These are phyloP conservation scores for Talaromyces liani DNA, from an alignment of 495 filamentous ascomycete genomes.

Conservation along the genomic window DNA sequence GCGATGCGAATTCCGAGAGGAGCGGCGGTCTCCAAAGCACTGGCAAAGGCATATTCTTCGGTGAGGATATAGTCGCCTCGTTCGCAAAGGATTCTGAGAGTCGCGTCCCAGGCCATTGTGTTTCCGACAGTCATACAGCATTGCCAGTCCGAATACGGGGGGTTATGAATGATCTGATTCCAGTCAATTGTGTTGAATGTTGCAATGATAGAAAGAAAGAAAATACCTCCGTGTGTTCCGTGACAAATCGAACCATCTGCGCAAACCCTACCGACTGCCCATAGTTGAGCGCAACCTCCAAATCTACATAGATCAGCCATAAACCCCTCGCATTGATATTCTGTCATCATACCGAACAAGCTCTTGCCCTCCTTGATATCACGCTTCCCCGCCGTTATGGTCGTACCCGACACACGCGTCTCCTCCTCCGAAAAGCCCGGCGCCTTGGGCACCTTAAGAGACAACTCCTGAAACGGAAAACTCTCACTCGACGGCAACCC, in stretches of 20 bases:
- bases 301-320: constrained; percentile 38
- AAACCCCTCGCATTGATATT: not conserved
- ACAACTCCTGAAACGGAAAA: constrained; percentile 73
- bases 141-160: constrained; percentile 80
- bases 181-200: not conserved
- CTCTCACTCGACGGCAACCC: constrained; percentile 82
- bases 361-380: constrained; percentile 61
- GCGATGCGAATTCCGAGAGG: constrained; percentile 69
- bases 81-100: constrained; percentile 69
- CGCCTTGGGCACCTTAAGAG: constrained; percentile 57
- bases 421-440: constrained; percentile 65
- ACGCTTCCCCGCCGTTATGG: constrained; percentile 69
- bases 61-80: constrained; percentile 65
- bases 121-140: constrained; percentile 68
- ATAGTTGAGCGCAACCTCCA: constrained; percentile 84
- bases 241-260: constrained; percentile 80
- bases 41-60: constrained; percentile 82
- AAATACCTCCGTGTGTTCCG: constrained; percentile 78
- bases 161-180: constrained; percentile 37
- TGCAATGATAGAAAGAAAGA: not conserved
- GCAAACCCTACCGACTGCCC: constrained; percentile 77
- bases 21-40: constrained; percentile 70
- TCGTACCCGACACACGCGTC: constrained; percentile 43
- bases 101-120: constrained; percentile 70
- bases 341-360: constrained; percentile 40